Evolutionary conservation across 495 filamentous ascomycete species (phyloP).

Genomic region (Hypoxylon lenormandii): DNA sequence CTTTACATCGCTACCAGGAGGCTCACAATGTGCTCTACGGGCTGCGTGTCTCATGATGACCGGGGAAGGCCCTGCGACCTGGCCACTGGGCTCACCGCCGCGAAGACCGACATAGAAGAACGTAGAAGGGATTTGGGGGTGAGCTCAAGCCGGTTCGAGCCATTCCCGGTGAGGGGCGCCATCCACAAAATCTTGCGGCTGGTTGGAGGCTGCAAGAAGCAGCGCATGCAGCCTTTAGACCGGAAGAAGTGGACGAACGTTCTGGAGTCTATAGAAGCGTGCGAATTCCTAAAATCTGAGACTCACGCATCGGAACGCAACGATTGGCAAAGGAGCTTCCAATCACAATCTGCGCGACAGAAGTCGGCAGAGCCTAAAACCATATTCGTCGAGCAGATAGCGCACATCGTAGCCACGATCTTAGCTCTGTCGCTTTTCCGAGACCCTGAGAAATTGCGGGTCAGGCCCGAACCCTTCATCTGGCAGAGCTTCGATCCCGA

Average conservation of each 20-base stretch:
- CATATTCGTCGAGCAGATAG: constrained; percentile 17
- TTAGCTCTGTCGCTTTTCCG: constrained; percentile 23
- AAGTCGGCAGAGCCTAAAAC: background rate
- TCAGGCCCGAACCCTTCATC: constrained; percentile 25
- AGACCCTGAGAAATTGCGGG: constrained; percentile 4
- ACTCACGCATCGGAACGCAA: background rate
- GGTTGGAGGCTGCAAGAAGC: constrained; percentile 12
- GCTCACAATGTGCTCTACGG: constrained; percentile 24
- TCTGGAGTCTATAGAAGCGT: background rate
- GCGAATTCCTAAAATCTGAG: constrained; percentile 4
- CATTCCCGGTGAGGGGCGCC: constrained; percentile 15
- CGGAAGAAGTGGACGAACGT: constrained; percentile 1
- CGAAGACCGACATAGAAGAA: background rate
- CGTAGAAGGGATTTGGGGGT: background rate
- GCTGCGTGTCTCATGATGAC: constrained; percentile 10
- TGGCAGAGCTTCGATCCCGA: background rate
- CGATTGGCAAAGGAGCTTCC: constrained; percentile 2
- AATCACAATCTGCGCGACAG: constrained; percentile 2
- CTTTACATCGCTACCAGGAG: constrained; percentile 4
- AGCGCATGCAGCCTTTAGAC: constrained; percentile 15
- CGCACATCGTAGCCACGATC: constrained; percentile 19
- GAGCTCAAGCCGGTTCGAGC: constrained; percentile 20
- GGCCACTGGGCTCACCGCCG: background rate
- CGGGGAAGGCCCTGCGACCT: constrained; percentile 8
- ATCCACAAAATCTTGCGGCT: constrained; percentile 19